These are phyloP conservation scores for Alnus glutinosa DNA, from an alignment of 306 rosid species.

Conservation along the genomic window DNA sequence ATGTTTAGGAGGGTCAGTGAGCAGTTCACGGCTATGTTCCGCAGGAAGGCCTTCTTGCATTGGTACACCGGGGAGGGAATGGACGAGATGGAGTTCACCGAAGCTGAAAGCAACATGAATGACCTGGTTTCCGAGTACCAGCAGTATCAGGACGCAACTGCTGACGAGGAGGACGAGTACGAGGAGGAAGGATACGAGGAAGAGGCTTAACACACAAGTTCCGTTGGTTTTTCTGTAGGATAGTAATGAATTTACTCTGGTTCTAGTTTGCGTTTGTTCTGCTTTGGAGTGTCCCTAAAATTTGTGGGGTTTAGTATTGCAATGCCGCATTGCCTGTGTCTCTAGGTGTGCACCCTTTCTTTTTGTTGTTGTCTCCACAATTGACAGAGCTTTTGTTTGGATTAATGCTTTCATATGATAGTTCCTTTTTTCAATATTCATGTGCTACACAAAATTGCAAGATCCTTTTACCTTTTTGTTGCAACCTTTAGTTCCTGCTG, in stretches of 20 bases:
- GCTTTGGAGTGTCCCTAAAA: background rate
- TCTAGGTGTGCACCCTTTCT: background rate
- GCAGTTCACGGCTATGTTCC: constrained; percentile 63
- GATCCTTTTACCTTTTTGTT: background rate
- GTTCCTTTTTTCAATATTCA: background rate
- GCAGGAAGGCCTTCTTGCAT: constrained; percentile 59
- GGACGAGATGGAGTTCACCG: constrained; percentile 71
- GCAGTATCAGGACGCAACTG: constrained; percentile 66
- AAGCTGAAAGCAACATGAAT: constrained; percentile 64
- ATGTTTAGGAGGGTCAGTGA: constrained; percentile 60
- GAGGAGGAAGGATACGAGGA: constrained; percentile 43
- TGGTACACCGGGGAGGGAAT: constrained; percentile 67
- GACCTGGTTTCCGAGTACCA: constrained; percentile 58
- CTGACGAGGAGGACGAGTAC: constrained; percentile 50
- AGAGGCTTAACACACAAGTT: background rate
- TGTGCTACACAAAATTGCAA: background rate
- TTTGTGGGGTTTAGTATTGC: background rate
- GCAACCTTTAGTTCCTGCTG: background rate
- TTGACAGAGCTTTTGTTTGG: background rate
- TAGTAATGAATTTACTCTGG: background rate
- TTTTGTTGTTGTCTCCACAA: background rate
- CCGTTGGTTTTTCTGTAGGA: background rate
- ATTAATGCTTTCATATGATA: background rate
- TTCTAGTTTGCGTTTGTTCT: background rate
- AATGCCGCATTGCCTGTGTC: constrained; percentile 10